Base-by-base conservation (phyloP, 345 rosid genomes). In the Arabis hirsuta region DNA sequence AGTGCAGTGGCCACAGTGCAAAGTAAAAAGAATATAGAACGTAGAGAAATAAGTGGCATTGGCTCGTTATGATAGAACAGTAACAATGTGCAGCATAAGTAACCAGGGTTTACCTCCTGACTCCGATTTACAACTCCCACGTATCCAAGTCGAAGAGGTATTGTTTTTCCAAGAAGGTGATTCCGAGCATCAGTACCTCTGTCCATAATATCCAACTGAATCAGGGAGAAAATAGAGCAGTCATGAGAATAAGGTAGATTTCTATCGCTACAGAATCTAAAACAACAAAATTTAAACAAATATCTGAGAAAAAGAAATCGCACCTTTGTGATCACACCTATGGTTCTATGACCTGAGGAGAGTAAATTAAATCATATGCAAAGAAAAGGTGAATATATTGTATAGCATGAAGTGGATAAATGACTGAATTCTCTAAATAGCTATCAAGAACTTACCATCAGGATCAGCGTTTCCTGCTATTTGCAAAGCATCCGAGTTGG, bases 151-250 rank as follows among this genome's bases (percentile, higher is more conserved):
- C 91, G 84, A 72, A 94, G 87, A 8, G 97, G 96, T 66, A 91
- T 83, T 55, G 86, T 91, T 88, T 91, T 94, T 31, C 98, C 98
- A 51, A 91, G 97, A 73, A 94, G 77, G 65, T 86, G 60, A 72
- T 94, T 91, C 22, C 97, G 88, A 39, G 97, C 97, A 79, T 91
- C 95, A 58, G 98, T 94, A 77, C 98, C 98, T 88, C 98, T 85
- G 81, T 94, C 98, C 98, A 94, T 94, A 59, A 94, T 91, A 79
- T 94, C 98, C 81, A 94, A 80, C 98, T 90, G 88, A 65, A 75
- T 58, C 63, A 80, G 41, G 74, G 31, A 55, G 38, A 48, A 76
- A 52, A 78, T 5, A 55, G 7, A 45, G 31, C 52, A 73, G 42
- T 44, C 74, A 67, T 79, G 42, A 77, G 72, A 63, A 54, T 41